phyloP scores from a whole-genome alignment of 345 rosid species.

The Rhizophora mangle region DNA sequence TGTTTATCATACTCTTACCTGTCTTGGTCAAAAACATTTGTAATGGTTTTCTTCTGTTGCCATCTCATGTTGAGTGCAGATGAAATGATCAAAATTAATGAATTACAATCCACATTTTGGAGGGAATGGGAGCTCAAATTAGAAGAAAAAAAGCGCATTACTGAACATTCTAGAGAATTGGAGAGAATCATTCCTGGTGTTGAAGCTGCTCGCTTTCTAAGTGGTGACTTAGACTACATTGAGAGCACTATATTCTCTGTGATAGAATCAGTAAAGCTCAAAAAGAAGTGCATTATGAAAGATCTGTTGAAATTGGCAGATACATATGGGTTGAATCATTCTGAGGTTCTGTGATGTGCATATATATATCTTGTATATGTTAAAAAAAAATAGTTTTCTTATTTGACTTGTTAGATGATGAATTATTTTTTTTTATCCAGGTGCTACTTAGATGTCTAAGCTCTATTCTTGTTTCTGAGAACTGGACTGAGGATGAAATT shows the following conservation, averaged over 20 bases:
- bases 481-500: conserved; percentile 81
- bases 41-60: conserved; percentile 16
- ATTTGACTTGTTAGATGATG: neutral
- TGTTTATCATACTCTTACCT: neutral
- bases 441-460: conserved; percentile 57
- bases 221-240: conserved; percentile 68
- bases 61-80: conserved; percentile 41
- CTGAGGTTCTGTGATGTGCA: conserved; percentile 49
- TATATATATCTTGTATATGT: conserved; percentile 3
- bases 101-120: conserved; percentile 89
- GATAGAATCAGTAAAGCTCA: conserved; percentile 60
- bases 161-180: conserved; percentile 74
- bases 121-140: conserved; percentile 90
- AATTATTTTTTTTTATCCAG: conserved; percentile 34
- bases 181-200: conserved; percentile 89
- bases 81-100: conserved; percentile 70
- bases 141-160: conserved; percentile 70
- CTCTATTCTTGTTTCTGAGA: conserved; percentile 67
- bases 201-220: conserved; percentile 72
- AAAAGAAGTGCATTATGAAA: conserved; percentile 72
- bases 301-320: conserved; percentile 60
- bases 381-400: neutral
- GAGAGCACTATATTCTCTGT: conserved; percentile 50
- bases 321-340: conserved; percentile 54
- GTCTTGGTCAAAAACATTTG: neutral